A percentile compares a stretch with the other conserved stretches of the same genome.
These are phyloP conservation scores for Aspergillus oerlinghausenensis DNA, from an alignment of 2,329 filamentous ascomycete genomes.

Conservation along the genomic window DNA sequence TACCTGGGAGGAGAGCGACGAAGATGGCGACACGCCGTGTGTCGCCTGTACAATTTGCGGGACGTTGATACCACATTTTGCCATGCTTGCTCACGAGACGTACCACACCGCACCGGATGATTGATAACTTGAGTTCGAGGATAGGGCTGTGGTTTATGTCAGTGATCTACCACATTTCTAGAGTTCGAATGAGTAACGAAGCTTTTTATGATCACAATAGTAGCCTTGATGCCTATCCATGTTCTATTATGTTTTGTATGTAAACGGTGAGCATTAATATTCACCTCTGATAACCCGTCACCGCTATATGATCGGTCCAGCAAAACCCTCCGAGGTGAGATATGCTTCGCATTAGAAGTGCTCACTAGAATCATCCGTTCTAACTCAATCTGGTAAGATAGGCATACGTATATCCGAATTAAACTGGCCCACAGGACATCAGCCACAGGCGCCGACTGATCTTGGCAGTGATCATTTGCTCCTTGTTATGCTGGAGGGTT, in stretches of 20 bases:
- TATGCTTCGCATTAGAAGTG: too few relatives aligned
- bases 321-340: too few relatives aligned
- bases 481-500: not conserved
- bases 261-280: too few relatives aligned
- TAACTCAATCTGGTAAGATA: not conserved
- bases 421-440: not conserved
- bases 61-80: slow-evolving; percentile 46
- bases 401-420: not conserved
- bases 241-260: not conserved
- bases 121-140: not conserved
- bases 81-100: slow-evolving; percentile 45
- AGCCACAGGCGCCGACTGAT: not conserved
- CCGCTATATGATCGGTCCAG: not conserved
- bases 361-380: not conserved
- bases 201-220: not conserved
- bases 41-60: slow-evolving; percentile 42
- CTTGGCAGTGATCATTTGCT: not conserved
- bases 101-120: slow-evolving; percentile 38
- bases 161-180: not conserved
- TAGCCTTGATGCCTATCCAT: not conserved
- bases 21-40: slow-evolving; percentile 24
- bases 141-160: not conserved
- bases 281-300: not conserved
- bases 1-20: slow-evolving; percentile 32
- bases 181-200: not conserved